Percentiles rank a stretch among this genome's conserved stretches.
These are phyloP conservation scores for Pyrenula aspistea DNA, from an alignment of 495 filamentous ascomycete species.

Conservation along the genomic window DNA sequence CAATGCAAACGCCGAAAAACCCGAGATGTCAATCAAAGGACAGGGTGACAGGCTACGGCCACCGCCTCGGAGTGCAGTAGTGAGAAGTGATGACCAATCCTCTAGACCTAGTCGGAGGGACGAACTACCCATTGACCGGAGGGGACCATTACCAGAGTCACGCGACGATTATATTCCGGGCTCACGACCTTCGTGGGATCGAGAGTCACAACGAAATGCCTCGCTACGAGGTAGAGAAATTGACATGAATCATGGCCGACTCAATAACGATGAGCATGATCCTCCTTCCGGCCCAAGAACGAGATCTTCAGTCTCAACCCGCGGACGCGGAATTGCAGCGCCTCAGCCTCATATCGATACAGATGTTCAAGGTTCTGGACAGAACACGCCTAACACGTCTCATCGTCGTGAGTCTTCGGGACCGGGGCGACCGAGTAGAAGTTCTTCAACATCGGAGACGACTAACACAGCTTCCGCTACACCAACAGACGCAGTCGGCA, in stretches of 20 bases:
- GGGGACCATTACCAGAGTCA: conserved; percentile 18
- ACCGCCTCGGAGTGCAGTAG: conserved; percentile 32
- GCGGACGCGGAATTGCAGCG: conserved; percentile 21
- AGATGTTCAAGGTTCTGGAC: conserved; percentile 1
- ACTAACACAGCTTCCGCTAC: conserved; percentile 8
- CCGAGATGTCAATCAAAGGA: conserved; percentile 18
- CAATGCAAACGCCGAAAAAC: conserved; percentile 18
- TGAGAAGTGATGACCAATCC: conserved; percentile 17
- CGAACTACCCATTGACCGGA: conserved; percentile 26
- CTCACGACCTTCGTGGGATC: conserved; percentile 16
- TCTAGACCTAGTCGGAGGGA: conserved; percentile 28
- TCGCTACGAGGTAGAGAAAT: conserved; percentile 14
- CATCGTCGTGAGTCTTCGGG: conserved; percentile 8
- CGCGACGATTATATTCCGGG: neutral
- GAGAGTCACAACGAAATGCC: conserved; percentile 11
- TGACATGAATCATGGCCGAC: conserved; percentile 44
- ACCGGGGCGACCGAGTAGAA: conserved; percentile 25
- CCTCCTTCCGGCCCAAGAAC: conserved; percentile 58
- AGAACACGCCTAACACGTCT: neutral
- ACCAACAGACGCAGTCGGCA: conserved; percentile 21
- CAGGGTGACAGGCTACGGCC: conserved; percentile 37
- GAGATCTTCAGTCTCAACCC: conserved; percentile 19
- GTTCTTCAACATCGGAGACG: conserved; percentile 20
- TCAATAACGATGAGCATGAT: conserved; percentile 26
- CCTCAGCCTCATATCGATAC: conserved; percentile 10